Evolutionary conservation across 202 grass and related monocot genomes (phyloP).

Genomic region (Panicum hallii): DNA sequence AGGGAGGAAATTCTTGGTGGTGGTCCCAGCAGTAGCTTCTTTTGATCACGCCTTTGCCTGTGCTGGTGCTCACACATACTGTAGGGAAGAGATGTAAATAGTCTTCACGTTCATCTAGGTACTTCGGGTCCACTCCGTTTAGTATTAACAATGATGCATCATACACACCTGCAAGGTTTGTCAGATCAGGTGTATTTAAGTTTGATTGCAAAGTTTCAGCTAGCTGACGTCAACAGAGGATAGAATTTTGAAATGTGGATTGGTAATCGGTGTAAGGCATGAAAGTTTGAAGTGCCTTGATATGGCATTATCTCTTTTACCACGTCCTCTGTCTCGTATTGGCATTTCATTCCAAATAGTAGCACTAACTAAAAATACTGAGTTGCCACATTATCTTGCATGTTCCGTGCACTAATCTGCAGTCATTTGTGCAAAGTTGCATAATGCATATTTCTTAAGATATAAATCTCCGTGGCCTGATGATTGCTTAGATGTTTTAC

Average conservation of each 20-base stretch:
- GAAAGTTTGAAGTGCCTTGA: constrained; percentile 9
- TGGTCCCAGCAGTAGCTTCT: constrained; percentile 45
- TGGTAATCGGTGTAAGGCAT: not conserved
- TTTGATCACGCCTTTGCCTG: constrained; percentile 46
- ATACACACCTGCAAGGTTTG: not conserved
- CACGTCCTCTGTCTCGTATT: not conserved
- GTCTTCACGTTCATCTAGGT: constrained; percentile 17
- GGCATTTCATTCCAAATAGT: not conserved
- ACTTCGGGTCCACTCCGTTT: not conserved
- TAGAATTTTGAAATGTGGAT: not conserved
- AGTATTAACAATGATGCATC: constrained; percentile 1
- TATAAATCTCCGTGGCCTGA: not conserved
- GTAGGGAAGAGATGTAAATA: constrained; percentile 51
- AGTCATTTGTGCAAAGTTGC: not conserved
- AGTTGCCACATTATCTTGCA: not conserved
- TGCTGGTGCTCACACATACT: constrained; percentile 12
- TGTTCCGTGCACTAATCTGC: not conserved
- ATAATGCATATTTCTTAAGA: not conserved
- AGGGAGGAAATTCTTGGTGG: constrained; percentile 77
- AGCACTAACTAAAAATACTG: not conserved
- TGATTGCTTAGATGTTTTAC: not conserved
- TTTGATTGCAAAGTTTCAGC: not conserved
- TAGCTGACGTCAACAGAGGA: constrained; percentile 5
- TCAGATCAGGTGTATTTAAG: constrained; percentile 22
- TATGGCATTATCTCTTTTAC: not conserved